Evolutionary conservation across 2,329 filamentous ascomycete genomes (phyloP).

Genomic region (Monosporascus cannonballus): DNA sequence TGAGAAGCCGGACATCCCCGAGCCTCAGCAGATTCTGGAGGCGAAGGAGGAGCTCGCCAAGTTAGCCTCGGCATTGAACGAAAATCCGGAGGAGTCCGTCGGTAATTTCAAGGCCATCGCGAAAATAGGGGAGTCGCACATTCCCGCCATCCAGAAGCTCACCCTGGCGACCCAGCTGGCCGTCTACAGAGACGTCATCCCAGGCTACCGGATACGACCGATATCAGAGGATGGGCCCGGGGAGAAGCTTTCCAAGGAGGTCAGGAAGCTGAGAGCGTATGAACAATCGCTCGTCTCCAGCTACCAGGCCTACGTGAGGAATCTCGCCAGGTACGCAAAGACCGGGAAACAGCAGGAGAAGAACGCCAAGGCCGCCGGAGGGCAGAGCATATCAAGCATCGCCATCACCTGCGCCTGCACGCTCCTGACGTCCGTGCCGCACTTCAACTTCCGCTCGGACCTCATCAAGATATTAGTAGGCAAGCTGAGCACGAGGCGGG

Average conservation of each 20-base stretch:
- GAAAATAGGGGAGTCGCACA: slow-evolving; percentile 63
- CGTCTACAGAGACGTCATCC: slow-evolving; percentile 93
- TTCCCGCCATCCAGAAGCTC: slow-evolving; percentile 75
- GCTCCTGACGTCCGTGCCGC: slow-evolving; percentile 74
- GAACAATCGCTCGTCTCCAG: slow-evolving; percentile 81
- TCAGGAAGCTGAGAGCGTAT: slow-evolving; percentile 73
- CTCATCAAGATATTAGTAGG: slow-evolving; percentile 80
- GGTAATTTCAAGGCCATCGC: slow-evolving; percentile 72
- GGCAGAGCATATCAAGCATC: slow-evolving; percentile 57
- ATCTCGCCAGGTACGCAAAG: slow-evolving; percentile 64
- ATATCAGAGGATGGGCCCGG: slow-evolving; percentile 66
- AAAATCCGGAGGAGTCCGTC: slow-evolving; percentile 87
- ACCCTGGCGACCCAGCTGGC: slow-evolving; percentile 80
- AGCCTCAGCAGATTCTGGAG: slow-evolving; percentile 72
- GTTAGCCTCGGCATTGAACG: slow-evolving; percentile 74
- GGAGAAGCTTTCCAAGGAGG: slow-evolving; percentile 86
- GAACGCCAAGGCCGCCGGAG: slow-evolving; percentile 31
- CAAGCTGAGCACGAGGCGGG: slow-evolving; percentile 67
- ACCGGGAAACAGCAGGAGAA: slow-evolving; percentile 21
- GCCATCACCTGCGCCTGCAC: slow-evolving; percentile 83
- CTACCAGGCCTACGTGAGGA: slow-evolving; percentile 79
- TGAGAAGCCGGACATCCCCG: slow-evolving; percentile 59
- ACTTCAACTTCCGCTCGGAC: slow-evolving; percentile 94
- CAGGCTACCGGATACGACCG: slow-evolving; percentile 89
- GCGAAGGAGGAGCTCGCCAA: slow-evolving; percentile 91